These are phyloP conservation scores for Paracorniculantispora psalliotae DNA, from an alignment of 2,329 filamentous ascomycete species.

Conservation along the genomic window DNA sequence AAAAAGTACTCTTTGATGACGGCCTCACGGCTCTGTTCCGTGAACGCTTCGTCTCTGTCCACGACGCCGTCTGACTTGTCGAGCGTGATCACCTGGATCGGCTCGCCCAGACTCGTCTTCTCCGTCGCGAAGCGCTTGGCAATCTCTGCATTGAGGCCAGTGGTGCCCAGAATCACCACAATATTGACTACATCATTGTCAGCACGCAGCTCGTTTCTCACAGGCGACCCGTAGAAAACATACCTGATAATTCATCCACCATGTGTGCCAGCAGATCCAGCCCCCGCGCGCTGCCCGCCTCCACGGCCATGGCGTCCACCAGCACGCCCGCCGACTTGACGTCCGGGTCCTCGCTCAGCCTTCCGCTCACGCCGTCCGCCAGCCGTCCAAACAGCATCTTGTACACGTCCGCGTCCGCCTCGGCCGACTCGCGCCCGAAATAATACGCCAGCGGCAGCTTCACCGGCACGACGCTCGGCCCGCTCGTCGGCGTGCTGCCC, in stretches of 20 bases:
- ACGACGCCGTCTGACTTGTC: conserved; percentile 84
- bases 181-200: conserved; percentile 62
- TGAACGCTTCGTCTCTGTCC: conserved; percentile 66
- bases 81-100: conserved; percentile 70
- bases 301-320: conserved; percentile 73
- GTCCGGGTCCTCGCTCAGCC: conserved; percentile 69
- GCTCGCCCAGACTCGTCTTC: conserved; percentile 56
- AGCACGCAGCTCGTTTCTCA: not conserved
- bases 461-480: conserved; percentile 80
- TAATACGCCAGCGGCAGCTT: conserved; percentile 91
- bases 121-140: conserved; percentile 59
- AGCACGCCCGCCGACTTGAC: conserved; percentile 73
- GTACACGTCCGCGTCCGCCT: conserved; percentile 69
- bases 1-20: conserved; percentile 94
- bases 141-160: conserved; percentile 71
- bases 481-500: conserved; percentile 86
- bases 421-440: conserved; percentile 69
- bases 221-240: conserved; percentile 8
- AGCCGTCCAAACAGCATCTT: conserved; percentile 69
- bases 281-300: conserved; percentile 59
- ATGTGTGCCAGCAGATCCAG: conserved; percentile 80
- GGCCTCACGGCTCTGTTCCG: conserved; percentile 68
- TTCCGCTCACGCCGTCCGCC: conserved; percentile 71
- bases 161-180: conserved; percentile 76
- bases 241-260: conserved; percentile 50